Base-by-base conservation (phyloP, 441 rosid genomes). In the Hura crepitans region DNA sequence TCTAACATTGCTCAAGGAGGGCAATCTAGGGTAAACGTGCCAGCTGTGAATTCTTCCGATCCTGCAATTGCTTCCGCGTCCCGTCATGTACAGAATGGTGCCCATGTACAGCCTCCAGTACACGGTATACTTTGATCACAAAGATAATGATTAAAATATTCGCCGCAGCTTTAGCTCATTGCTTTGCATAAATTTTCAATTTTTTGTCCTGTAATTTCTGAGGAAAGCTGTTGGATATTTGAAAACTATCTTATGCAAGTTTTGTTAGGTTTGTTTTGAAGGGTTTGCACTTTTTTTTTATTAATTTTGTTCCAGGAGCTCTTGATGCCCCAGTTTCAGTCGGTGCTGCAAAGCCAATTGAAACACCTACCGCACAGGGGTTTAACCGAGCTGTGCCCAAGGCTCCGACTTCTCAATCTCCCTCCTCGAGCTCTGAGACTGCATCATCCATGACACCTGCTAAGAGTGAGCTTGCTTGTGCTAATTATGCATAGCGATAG, bases 391-490 rank as follows among this genome's bases (percentile, higher is more conserved):
- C 80, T 81, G 82, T 93, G 84, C 97, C 96, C 0, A 93, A 93
- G 79, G 86, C 86, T 82, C 93, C 93, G 64, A 78, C 90, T 82
- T 84, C 96, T 83, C 97, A 82, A 75, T 69, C 92, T 73, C 39
- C 94, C 82, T 0, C 89, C 86, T 4, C 82, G 81, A 89, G 65
- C 79, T 70, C 96, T 59, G 87, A 85, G 27, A 46, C 63, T 47
- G 66, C 72, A 10, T 72, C 81, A 6, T 67, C 85, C 0, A n/a
- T 76, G 2, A 79, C 89, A 14, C 81, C 91, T 20, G 66, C 78
- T 23, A 93, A 93, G 80, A 85, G 98, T 89, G 70, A 65, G 75
- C 60, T 17, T 57, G 14, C 0, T 57, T 53, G 13, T 56, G 74
- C 49, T 58, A 5, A 0, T 46, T 28, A 22, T 71, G 30, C 31